Conservation (phyloP, 1,139 yeast genomes). For the Suhomyces wounanorum region DNA sequence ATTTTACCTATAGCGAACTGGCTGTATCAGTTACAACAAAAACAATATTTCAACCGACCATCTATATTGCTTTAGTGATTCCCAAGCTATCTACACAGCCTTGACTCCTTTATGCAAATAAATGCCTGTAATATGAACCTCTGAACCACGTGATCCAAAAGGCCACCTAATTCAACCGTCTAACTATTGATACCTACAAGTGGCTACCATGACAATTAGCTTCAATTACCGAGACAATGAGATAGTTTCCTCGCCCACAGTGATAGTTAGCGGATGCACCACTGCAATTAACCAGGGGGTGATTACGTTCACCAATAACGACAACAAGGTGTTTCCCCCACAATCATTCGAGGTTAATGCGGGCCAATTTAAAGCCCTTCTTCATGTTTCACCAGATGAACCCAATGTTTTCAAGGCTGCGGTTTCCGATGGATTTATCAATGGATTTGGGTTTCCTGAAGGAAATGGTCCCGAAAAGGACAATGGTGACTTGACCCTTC, state of each 20-base stretch:
- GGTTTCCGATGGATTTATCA: constrained; percentile 28
- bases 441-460: constrained; percentile 32
- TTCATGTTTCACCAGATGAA: constrained; percentile 68
- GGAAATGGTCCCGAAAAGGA: constrained; percentile 29
- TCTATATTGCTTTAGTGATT: too few relatives aligned
- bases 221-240: constrained; percentile 41
- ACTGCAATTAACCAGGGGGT: constrained; percentile 26
- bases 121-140: background rate
- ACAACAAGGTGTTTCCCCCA: constrained; percentile 61
- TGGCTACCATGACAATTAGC: background rate
- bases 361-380: constrained; percentile 71
- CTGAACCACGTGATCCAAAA: background rate
- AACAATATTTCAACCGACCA: too few relatives aligned
- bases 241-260: constrained; percentile 45
- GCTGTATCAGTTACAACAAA: too few relatives aligned
- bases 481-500: constrained; percentile 33
- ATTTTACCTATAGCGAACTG: too few relatives aligned
- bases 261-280: constrained; percentile 38
- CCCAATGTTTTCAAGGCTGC: constrained; percentile 43
- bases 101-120: background rate
- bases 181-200: background rate
- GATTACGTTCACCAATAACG: constrained; percentile 39
- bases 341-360: constrained; percentile 69
- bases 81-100: background rate
- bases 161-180: background rate